phyloP scores from a whole-genome alignment of 2,329 filamentous ascomycete genomes.

The Xylariaceae sp. region DNA sequence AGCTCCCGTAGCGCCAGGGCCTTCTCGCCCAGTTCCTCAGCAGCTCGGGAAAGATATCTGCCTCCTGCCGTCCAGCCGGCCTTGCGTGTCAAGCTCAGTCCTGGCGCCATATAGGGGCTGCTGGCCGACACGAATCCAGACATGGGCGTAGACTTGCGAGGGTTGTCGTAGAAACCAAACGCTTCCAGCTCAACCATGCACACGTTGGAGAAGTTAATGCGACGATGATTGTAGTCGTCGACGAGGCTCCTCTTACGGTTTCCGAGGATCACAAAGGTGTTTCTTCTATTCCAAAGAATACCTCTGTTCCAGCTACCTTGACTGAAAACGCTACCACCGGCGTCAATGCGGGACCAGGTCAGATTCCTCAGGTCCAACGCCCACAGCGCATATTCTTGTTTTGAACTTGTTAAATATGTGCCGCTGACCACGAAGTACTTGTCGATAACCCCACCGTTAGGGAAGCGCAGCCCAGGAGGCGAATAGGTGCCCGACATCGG shows the following conservation, averaged over 20 bases:
- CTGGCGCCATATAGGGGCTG: slow-evolving; percentile 57
- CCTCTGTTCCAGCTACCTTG: slow-evolving; percentile 98
- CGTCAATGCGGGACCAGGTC: slow-evolving; percentile 94
- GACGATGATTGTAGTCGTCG: slow-evolving; percentile 95
- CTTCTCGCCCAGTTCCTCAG: slow-evolving; percentile 80
- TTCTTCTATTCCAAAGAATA: slow-evolving; percentile 86
- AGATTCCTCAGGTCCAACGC: slow-evolving; percentile 83
- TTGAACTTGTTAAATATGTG: slow-evolving; percentile 94
- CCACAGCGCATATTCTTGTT: slow-evolving; percentile 97
- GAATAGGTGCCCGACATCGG: slow-evolving; percentile 84
- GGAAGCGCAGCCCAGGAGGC: slow-evolving; percentile 88
- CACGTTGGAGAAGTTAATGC: slow-evolving; percentile 95
- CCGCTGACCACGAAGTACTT: slow-evolving; percentile 96
- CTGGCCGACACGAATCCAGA: slow-evolving; percentile 85
- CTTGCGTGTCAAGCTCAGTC: slow-evolving; percentile 53
- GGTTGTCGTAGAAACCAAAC: slow-evolving; percentile 96
- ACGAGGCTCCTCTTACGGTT: slow-evolving; percentile 91
- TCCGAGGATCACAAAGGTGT: slow-evolving; percentile 92
- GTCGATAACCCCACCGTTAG: slow-evolving; percentile 92
- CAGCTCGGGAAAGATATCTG: slow-evolving; percentile 68
- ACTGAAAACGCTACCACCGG: slow-evolving; percentile 88
- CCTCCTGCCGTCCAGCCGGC: slow-evolving; percentile 68
- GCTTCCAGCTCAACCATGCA: slow-evolving; percentile 97
- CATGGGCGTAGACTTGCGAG: slow-evolving; percentile 70
- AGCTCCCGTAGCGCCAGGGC: slow-evolving; percentile 78